Base-by-base conservation (phyloP, 2,329 filamentous ascomycete genomes). In the Venturiaceae sp. region DNA sequence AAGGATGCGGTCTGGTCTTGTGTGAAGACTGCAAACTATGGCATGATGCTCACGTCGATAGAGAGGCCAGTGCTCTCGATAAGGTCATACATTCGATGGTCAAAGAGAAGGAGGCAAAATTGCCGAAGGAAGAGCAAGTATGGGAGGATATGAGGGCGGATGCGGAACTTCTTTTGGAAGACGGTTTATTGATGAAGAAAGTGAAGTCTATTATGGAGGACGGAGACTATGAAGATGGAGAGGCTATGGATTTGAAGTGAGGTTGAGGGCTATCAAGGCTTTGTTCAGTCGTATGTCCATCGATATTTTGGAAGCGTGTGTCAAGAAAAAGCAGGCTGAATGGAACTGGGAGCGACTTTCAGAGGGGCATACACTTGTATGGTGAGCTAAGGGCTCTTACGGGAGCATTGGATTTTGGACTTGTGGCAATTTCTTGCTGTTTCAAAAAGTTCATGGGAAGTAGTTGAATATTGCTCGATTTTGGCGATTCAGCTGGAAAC, bases 1-100 rank as follows among this genome's bases (percentile, higher is more conserved):
- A 56, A 28, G 53, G 53, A 13, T 56, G 53, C n/a, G 53, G 53
- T 8, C 23, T 56, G 16, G 28, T 44, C 19, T 28, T 56, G 14
- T 56, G 53, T 28, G 53, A 56, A n/a, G 37, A 39, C 37, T 56
- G 53, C 37, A 37, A 34, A 14, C 7, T 54, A 26, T 54, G 52
- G 28, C 34, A 54, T 36, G 52, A 39, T 23, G 23, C 28, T 30
- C 30, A 34, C 1, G 14, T 28, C 9, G 32, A 19, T 5, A 30
- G 21, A 14, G 53, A 56, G 32, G 34, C 26, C 2, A 28, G 36
- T 13, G 37, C 26, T 32, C 26, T 56, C 2, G 53, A 56, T 21
- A 34, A 39, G 26, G 16, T 56, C 23, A 44, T 56, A 23, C 16
- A 56, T n/a, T 19, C 34, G 14, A 44, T 56, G 16, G 11, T 36